These are phyloP conservation scores for Cantharellus cinnabarinus DNA, from an alignment of 768 basidiomycete genomes.

Conservation along the genomic window DNA sequence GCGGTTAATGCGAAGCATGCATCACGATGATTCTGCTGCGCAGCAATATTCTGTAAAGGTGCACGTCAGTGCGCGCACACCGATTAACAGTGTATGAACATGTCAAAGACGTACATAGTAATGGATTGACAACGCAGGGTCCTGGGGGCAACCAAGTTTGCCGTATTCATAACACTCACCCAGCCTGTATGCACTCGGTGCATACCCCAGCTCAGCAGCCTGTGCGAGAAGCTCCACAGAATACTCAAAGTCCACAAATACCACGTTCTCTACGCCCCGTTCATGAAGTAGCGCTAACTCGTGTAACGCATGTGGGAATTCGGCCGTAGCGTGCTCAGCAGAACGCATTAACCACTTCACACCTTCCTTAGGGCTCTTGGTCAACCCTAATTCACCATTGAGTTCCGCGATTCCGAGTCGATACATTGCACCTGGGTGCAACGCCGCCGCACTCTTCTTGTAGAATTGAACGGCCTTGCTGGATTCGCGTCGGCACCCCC, in stretches of 20 bases:
- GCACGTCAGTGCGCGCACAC: background rate
- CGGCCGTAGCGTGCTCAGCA: conserved; percentile 81
- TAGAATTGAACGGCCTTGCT: conserved; percentile 85
- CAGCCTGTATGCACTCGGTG: conserved; percentile 83
- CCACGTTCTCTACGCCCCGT: conserved; percentile 91
- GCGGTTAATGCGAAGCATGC: conserved; percentile 96
- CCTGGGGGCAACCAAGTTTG: conserved; percentile 94
- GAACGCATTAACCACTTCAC: conserved; percentile 98
- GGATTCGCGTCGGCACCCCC: conserved; percentile 87
- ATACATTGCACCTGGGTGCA: conserved; percentile 91
- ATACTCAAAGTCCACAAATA: conserved; percentile 94
- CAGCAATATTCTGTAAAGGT: conserved; percentile 71
- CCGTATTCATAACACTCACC: conserved; percentile 99
- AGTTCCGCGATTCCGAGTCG: conserved; percentile 89
- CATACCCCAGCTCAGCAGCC: conserved; percentile 88
- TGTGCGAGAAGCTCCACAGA: conserved; percentile 86
- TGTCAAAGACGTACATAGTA: conserved; percentile 61
- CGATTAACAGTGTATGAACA: conserved; percentile 1
- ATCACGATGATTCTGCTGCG: conserved; percentile 90
- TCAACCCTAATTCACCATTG: conserved; percentile 79
- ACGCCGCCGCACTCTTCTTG: conserved; percentile 76
- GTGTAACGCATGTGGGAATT: conserved; percentile 91
- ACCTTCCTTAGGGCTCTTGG: conserved; percentile 81
- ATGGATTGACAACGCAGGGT: conserved; percentile 91
- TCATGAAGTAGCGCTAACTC: conserved; percentile 88